Percentiles rank a stretch among this genome's conserved stretches.
Conservation (phyloP, 306 rosid species). For the Trifolium dubium region DNA sequence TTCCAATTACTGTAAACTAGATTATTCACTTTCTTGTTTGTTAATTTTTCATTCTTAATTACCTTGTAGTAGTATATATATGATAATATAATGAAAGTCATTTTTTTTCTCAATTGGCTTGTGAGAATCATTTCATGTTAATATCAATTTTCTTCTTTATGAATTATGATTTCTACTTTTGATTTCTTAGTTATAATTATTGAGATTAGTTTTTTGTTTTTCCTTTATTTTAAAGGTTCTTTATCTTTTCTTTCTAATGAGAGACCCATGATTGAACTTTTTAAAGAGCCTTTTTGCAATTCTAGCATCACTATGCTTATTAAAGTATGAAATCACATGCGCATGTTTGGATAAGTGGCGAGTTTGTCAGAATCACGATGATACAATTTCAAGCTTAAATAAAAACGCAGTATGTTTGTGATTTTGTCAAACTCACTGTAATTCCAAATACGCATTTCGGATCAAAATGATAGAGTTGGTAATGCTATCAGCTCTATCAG, state of each 20-base stretch:
- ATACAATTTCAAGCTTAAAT: not conserved
- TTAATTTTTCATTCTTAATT: slow-evolving; percentile 45
- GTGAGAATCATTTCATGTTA: slow-evolving; percentile 21
- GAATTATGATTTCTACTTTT: slow-evolving; percentile 33
- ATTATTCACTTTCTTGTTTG: slow-evolving; percentile 36
- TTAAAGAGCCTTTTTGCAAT: slow-evolving; percentile 37
- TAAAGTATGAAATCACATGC: slow-evolving; percentile 32
- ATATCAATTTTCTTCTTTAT: slow-evolving; percentile 5
- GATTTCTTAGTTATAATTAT: slow-evolving; percentile 38
- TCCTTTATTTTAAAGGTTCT: slow-evolving; percentile 22
- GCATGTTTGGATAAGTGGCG: not conserved
- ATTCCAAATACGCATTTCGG: not conserved
- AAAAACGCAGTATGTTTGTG: not conserved
- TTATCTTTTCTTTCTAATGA: slow-evolving; percentile 49
- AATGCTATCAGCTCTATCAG: slow-evolving; percentile 35
- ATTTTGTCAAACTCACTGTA: not conserved
- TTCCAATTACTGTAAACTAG: slow-evolving; percentile 28
- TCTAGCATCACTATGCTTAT: slow-evolving; percentile 34
- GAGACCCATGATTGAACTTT: slow-evolving; percentile 41
- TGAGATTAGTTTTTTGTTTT: slow-evolving; percentile 21
- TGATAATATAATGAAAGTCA: slow-evolving; percentile 31
- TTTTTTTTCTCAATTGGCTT: slow-evolving; percentile 36
- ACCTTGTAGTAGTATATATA: slow-evolving; percentile 43
- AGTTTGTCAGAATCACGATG: not conserved
- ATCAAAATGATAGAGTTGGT: slow-evolving; percentile 26